Evolutionary conservation across 768 basidiomycete genomes (phyloP).

Genomic region (Crepidotus variabilis): DNA sequence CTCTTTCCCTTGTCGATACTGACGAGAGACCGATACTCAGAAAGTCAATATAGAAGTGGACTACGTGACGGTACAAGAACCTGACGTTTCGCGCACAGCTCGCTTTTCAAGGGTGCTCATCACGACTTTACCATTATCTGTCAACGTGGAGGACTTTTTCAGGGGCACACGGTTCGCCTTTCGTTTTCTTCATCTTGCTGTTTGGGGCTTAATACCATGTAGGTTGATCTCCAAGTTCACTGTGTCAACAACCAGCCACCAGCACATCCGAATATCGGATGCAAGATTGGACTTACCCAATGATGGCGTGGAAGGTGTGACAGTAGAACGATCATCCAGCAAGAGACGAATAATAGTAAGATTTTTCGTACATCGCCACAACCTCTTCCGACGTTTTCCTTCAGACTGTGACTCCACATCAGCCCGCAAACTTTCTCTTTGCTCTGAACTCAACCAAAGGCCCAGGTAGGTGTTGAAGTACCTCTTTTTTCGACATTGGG

Average conservation of each 20-base stretch:
- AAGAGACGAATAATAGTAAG: slow-evolving; percentile 48
- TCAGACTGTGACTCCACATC: slow-evolving; percentile 73
- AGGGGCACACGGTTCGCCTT: slow-evolving; percentile 66
- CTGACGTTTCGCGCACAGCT: slow-evolving; percentile 49
- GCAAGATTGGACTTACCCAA: slow-evolving; percentile 49
- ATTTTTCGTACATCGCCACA: slow-evolving; percentile 4
- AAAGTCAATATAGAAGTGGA: slow-evolving; percentile 66
- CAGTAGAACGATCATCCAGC: slow-evolving; percentile 45
- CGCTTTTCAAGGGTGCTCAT: slow-evolving; percentile 52
- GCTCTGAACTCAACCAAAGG: slow-evolving; percentile 63
- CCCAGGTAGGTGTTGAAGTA: slow-evolving; percentile 41
- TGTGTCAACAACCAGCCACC: slow-evolving; percentile 74
- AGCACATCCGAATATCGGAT: slow-evolving; percentile 72
- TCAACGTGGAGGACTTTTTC: slow-evolving; percentile 97
- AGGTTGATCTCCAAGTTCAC: slow-evolving; percentile 92
- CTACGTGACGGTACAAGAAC: slow-evolving; percentile 59
- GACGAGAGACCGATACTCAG: slow-evolving; percentile 28
- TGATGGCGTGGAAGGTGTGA: slow-evolving; percentile 43
- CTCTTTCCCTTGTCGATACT: neutral
- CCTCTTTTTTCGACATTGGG: slow-evolving; percentile 1
- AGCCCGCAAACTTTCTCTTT: slow-evolving; percentile 79
- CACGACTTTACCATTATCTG: slow-evolving; percentile 77
- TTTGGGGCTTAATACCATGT: slow-evolving; percentile 3
- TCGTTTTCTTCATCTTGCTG: neutral
- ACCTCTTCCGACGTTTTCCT: neutral